Percentiles rank a stretch among this genome's conserved stretches.
Conservation (phyloP, 768 basidiomycete genomes). For the Basidioascus undulatus region DNA sequence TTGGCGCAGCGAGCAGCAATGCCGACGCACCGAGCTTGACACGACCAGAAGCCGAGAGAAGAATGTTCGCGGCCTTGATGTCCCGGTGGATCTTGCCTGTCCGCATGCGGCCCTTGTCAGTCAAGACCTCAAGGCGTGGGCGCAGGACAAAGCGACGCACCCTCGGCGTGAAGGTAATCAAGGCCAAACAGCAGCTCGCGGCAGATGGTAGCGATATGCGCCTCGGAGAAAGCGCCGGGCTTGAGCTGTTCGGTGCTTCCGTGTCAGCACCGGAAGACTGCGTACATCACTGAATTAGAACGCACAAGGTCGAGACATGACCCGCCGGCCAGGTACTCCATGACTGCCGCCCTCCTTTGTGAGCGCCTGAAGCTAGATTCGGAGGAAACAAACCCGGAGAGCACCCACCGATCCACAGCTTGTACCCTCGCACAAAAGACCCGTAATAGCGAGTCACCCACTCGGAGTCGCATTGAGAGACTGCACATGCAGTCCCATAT, state of each 20-base stretch:
- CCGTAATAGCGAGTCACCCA: slow-evolving; percentile 92
- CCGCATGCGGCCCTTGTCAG: too few relatives aligned
- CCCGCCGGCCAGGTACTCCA: slow-evolving; percentile 98
- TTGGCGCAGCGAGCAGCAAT: too few relatives aligned
- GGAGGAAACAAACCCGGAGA: background rate
- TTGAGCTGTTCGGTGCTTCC: slow-evolving; percentile 31
- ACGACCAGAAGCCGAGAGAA: slow-evolving; percentile 68
- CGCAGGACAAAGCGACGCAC: too few relatives aligned
- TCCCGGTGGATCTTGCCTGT: slow-evolving; percentile 96
- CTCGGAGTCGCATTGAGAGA: slow-evolving; percentile 87
- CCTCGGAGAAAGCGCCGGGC: slow-evolving; percentile 68
- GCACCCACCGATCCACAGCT: slow-evolving; percentile 62
- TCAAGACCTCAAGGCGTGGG: too few relatives aligned
- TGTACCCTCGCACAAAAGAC: slow-evolving; percentile 86
- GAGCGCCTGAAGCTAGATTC: background rate
- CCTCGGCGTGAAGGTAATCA: slow-evolving; percentile 84
- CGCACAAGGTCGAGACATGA: slow-evolving; percentile 69
- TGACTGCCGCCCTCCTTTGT: slow-evolving; percentile 24
- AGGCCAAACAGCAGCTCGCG: slow-evolving; percentile 79
- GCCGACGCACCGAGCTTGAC: slow-evolving; percentile 51
- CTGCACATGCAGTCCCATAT: too few relatives aligned
- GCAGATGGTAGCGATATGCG: slow-evolving; percentile 82
- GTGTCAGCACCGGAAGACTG: too few relatives aligned
- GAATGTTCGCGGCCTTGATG: slow-evolving; percentile 36
- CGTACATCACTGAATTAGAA: background rate